These are phyloP conservation scores for Alternaria viburni DNA, from an alignment of 2,329 filamentous ascomycete genomes.

Conservation along the genomic window DNA sequence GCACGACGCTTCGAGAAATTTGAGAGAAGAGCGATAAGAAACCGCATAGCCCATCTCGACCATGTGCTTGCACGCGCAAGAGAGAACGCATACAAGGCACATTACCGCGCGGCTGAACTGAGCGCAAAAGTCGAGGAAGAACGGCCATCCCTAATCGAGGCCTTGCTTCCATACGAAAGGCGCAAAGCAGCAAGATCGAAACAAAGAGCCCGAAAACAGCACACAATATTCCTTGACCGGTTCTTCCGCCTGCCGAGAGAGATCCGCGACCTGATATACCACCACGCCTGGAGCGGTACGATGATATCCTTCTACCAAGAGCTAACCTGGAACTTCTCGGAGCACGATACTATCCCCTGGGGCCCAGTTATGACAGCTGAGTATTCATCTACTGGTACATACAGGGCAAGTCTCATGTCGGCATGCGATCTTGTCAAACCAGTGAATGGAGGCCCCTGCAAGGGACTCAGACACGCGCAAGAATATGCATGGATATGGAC, in stretches of 20 bases:
- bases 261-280: background rate
- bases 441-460: background rate
- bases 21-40: background rate
- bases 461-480: background rate
- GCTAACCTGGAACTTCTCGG: background rate
- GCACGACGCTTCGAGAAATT: background rate
- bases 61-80: background rate
- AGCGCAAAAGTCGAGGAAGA: background rate
- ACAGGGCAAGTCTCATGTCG: background rate
- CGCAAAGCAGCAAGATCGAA: background rate
- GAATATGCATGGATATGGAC: background rate
- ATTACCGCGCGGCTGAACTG: background rate
- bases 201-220: background rate
- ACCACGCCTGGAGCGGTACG: background rate
- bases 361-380: background rate
- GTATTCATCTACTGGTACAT: background rate
- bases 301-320: background rate
- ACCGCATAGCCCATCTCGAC: background rate
- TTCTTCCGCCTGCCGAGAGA: background rate
- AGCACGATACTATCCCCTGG: rapidly evolving
- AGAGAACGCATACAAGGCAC: background rate
- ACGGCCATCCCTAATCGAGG: background rate
- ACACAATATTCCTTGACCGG: rapidly evolving
- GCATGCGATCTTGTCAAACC: background rate
- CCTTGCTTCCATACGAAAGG: background rate